Conservation (phyloP, 345 rosid genomes). For the Iberis pinnata region DNA sequence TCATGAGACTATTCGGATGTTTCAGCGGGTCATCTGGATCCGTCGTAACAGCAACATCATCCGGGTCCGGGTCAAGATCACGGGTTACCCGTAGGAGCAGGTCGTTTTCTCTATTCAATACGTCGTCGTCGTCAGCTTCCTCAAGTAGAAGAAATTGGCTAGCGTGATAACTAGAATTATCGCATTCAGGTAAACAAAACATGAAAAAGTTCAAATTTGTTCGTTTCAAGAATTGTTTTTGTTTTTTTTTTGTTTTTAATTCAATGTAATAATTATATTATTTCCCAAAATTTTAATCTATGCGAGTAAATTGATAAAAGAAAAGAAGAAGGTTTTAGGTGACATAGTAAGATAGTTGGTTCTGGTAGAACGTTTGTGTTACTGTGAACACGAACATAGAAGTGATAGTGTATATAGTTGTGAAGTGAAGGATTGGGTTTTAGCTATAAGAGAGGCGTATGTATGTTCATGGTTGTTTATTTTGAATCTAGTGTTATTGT, state of each 20-base stretch:
- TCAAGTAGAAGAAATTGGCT: constrained; percentile 32
- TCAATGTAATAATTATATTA: constrained; percentile 30
- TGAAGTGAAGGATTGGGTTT: too few relatives aligned
- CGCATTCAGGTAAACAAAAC: constrained; percentile 11
- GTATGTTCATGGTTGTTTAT: too few relatives aligned
- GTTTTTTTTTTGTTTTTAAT: neutral
- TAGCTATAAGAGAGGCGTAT: too few relatives aligned
- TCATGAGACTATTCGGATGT: constrained; percentile 46
- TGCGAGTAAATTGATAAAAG: constrained; percentile 22
- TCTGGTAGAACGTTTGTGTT: too few relatives aligned
- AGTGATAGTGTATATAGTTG: neutral
- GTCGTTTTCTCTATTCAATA: constrained; percentile 23
- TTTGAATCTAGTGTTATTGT: too few relatives aligned
- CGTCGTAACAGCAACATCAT: constrained; percentile 15
- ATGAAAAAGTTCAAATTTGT: constrained; percentile 7
- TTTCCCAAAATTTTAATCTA: constrained; percentile 11
- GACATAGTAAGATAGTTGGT: too few relatives aligned
- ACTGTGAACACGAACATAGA: neutral
- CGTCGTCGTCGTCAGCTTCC: constrained; percentile 11
- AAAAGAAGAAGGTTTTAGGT: neutral
- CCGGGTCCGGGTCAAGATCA: constrained; percentile 19
- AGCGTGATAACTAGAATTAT: constrained; percentile 12
- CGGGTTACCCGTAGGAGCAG: constrained; percentile 19
- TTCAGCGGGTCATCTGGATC: constrained; percentile 43
- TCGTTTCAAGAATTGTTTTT: constrained; percentile 2